phyloP scores from a whole-genome alignment of 208 protist species.

The Borovskyia barvae region DNA sequence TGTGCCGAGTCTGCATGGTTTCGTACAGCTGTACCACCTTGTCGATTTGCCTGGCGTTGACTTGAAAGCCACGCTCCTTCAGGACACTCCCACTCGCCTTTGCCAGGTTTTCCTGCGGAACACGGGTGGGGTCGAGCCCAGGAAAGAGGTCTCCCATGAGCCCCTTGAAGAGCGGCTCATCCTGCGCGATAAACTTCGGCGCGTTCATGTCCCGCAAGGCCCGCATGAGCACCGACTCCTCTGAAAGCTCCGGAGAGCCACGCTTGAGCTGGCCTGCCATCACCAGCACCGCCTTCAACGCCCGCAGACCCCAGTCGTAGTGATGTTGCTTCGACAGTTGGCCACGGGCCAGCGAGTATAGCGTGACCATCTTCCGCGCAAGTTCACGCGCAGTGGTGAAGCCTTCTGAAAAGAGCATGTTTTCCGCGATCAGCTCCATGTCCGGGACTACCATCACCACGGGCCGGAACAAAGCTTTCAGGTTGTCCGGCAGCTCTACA shows the following conservation, averaged over 20 bases:
- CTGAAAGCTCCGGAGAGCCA: constrained; percentile 89
- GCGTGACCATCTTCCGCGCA: constrained; percentile 99
- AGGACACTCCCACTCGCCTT: constrained; percentile 91
- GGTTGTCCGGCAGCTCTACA: constrained; percentile 98
- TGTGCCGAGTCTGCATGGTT: constrained; percentile 98
- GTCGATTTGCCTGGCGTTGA: constrained; percentile 94
- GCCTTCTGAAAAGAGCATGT: constrained; percentile 99
- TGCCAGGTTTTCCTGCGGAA: constrained; percentile 94
- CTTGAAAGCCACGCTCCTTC: constrained; percentile 66
- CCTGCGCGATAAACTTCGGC: constrained; percentile 99
- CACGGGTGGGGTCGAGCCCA: constrained; percentile 92
- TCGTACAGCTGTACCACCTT: constrained; percentile 99
- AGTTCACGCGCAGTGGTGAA: constrained; percentile 95
- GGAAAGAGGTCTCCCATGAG: constrained; percentile 99
- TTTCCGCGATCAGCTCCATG: constrained; percentile 98
- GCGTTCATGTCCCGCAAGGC: constrained; percentile 99
- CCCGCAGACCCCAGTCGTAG: constrained; percentile 99
- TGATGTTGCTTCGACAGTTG: constrained; percentile 99
- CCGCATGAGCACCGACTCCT: constrained; percentile 98
- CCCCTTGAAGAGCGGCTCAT: constrained; percentile 98
- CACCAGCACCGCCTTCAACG: constrained; percentile 98
- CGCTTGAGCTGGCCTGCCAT: constrained; percentile 99
- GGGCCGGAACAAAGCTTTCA: constrained; percentile 99
- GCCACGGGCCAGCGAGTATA: constrained; percentile 97
- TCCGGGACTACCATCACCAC: constrained; percentile 99